Percentiles rank a stretch among this genome's conserved stretches.
These are phyloP conservation scores for Fusarium sp. DNA, from an alignment of 2,329 filamentous ascomycete species.

Conservation along the genomic window DNA sequence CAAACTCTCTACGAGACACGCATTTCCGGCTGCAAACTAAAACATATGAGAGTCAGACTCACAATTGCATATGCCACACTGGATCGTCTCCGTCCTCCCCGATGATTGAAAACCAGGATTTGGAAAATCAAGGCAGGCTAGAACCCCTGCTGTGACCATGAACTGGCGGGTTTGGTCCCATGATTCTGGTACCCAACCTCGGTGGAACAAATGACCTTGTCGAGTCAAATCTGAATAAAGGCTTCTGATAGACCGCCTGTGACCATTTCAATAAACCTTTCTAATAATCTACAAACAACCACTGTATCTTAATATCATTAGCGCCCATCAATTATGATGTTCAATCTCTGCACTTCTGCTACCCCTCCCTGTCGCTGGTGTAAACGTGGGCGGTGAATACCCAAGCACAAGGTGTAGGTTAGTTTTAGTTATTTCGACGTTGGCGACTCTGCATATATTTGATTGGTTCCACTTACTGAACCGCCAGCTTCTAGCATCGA, in stretches of 20 bases:
- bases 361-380: conserved; percentile 40
- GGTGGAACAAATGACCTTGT: conserved; percentile 15
- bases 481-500: conserved; percentile 36
- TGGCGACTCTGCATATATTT: conserved; percentile 34
- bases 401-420: conserved; percentile 31
- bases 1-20: not conserved
- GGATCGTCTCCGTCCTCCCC: conserved; percentile 16
- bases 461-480: conserved; percentile 45
- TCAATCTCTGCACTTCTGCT: conserved; percentile 15
- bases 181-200: not conserved
- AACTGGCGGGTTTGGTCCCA: conserved; percentile 6
- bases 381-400: conserved; percentile 43
- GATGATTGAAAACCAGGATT: conserved; percentile 8
- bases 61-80: conserved; percentile 12
- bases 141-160: conserved; percentile 26
- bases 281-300: not conserved
- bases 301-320: not conserved
- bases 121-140: conserved; percentile 15
- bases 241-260: not conserved
- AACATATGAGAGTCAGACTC: not conserved
- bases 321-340: conserved; percentile 14
- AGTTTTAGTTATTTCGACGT: conserved; percentile 39
- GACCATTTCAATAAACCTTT: not conserved
- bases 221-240: not conserved
- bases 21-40: not conserved